Evolutionary conservation across 495 filamentous ascomycete genomes (phyloP).

Genomic region (Hypoxylon cercidicola): DNA sequence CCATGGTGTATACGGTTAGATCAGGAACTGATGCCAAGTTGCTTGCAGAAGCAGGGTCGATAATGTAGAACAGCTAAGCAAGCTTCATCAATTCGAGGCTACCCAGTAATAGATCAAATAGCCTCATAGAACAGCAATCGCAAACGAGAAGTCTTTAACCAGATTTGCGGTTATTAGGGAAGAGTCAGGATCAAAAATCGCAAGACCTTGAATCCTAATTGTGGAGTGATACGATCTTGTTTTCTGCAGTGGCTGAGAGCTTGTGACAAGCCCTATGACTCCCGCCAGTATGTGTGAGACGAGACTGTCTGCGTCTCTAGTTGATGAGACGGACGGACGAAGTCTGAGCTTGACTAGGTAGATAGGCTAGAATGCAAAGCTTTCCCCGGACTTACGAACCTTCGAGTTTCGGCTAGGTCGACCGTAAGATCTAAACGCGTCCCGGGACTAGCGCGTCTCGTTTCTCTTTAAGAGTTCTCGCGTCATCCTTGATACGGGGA

Average conservation of each 20-base stretch:
- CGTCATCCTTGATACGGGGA: conserved; percentile 36
- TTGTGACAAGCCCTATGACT: conserved; percentile 16
- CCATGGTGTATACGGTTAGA: conserved; percentile 16
- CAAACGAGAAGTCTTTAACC: conserved; percentile 8
- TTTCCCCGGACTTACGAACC: conserved; percentile 28
- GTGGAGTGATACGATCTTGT: conserved; percentile 7
- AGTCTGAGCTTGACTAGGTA: conserved; percentile 4
- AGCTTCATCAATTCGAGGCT: conserved; percentile 22
- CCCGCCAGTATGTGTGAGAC: conserved; percentile 5
- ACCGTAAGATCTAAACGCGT: conserved; percentile 34
- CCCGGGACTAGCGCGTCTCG: conserved; percentile 32
- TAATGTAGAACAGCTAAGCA: conserved; percentile 14
- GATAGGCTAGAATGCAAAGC: conserved; percentile 13
- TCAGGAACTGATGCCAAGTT: conserved; percentile 24
- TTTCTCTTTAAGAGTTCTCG: conserved; percentile 18
- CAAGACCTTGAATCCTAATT: conserved; percentile 12
- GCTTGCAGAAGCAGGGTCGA: conserved; percentile 25
- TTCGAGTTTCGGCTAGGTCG: conserved; percentile 18
- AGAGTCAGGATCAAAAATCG: conserved; percentile 2
- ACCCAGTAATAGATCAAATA: conserved; percentile 16
- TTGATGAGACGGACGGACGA: conserved; percentile 21
- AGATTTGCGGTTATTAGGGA: conserved; percentile 1
- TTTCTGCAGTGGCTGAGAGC: conserved; percentile 10
- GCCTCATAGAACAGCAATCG: conserved; percentile 14
- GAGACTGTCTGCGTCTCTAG: conserved; percentile 20